Evolutionary conservation across 2,329 filamentous ascomycete genomes (phyloP), one percentile per base, ranked within the genome.

Genomic region (Pleomassaria siparia): DNA sequence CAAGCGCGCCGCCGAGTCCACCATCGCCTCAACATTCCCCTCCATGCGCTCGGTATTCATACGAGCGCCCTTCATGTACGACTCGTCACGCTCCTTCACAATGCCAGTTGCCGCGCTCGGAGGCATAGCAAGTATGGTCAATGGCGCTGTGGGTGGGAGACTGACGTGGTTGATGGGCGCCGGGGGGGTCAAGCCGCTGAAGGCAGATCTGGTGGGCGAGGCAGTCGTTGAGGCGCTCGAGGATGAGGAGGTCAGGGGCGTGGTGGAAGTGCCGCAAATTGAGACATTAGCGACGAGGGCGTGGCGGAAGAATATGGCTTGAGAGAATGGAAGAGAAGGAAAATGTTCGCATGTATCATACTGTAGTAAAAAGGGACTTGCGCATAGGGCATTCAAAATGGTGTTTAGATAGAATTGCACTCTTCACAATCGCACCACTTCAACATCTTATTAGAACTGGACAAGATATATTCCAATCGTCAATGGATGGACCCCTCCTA

Each of bases 291-390:
- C 89, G 10, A 86, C 80, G 50, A 88, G 86, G 67, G 86, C 84
- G 3, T 97, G 94, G 94, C 86, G 94, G 67, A 91, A 87, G 72
- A 84, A 81, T 15, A 97, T 99, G 94, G 72, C 95, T 59, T 96
- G 72, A 64, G 26, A 7, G 18, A 26, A 18, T 20, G 32, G n/a
- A n/a, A 9, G 25, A 12, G 25, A 26, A 7, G 25, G 25, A 26
- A 12, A 12, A 26, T n/a, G 25, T 26, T 26, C 25, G 25, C 9
- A 13, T 30, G 28, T 30, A 30, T 30, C 9, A 30, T 30, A 30
- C 9, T 30, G 28, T 30, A 26, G n/a, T n/a, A n/a, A n/a, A n/a
- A n/a, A n/a, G n/a, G n/a, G n/a, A n/a, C n/a, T n/a, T n/a, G n/a
- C n/a, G n/a, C n/a, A n/a, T n/a, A n/a, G n/a, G n/a, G n/a, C n/a